Percentiles rank a stretch among this genome's conserved stretches.
Conservation (phyloP, 192 early-diverging fungal genomes). For the Glomus cerebriforme region DNA sequence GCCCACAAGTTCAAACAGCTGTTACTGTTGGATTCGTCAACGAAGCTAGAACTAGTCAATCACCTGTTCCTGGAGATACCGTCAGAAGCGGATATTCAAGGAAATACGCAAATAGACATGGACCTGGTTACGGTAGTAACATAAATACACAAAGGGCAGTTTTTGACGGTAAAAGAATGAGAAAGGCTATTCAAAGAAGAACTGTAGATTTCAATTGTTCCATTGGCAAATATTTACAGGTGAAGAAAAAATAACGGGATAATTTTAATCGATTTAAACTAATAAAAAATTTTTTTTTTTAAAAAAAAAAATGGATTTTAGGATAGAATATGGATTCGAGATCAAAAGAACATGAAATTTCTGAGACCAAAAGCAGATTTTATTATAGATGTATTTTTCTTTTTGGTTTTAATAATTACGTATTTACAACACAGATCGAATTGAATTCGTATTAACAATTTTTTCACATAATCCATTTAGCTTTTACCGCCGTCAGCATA, state of each 20-base stretch:
- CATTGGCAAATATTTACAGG: slow-evolving; percentile 75
- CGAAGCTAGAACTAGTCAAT: not conserved
- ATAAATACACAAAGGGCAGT: slow-evolving; percentile 30
- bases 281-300: not conserved
- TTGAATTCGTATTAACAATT: not conserved
- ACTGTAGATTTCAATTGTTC: slow-evolving; percentile 94
- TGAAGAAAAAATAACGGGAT: slow-evolving; percentile 33
- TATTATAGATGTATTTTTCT: slow-evolving; percentile 64
- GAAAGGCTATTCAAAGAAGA: slow-evolving; percentile 87
- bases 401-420: slow-evolving; percentile 1
- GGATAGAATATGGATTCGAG: slow-evolving; percentile 55
- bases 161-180: slow-evolving; percentile 76
- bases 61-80: not conserved
- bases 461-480: slow-evolving; percentile 35
- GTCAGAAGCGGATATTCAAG: not conserved
- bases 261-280: not conserved
- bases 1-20: not conserved
- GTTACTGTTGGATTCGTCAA: not conserved
- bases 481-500: slow-evolving; percentile 70
- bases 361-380: slow-evolving; percentile 76
- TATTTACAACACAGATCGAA: slow-evolving; percentile 8
- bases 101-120: not conserved
- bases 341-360: slow-evolving; percentile 54
- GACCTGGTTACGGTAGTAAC: slow-evolving; percentile 7
- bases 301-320: slow-evolving; percentile 36